Evolutionary conservation across 2,329 filamentous ascomycete genomes (phyloP).

Genomic region (Xylaria sp.): DNA sequence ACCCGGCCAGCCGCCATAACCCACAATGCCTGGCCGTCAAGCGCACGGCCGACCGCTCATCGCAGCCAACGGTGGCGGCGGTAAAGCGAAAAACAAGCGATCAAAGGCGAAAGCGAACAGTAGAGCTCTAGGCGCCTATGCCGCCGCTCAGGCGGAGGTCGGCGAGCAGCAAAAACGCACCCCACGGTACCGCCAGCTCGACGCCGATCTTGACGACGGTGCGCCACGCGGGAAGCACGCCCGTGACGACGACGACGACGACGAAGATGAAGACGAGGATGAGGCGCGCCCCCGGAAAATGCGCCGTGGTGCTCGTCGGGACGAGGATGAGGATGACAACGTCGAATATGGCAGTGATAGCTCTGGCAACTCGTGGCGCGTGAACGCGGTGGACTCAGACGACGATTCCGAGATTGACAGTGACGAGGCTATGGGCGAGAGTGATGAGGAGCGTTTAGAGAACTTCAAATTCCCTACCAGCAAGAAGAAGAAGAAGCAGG

Average conservation of each 20-base stretch:
- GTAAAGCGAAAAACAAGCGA: conserved; percentile 50
- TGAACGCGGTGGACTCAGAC: conserved; percentile 72
- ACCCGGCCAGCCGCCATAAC: conserved; percentile 7
- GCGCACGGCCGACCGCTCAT: conserved; percentile 65
- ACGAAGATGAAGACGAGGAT: conserved; percentile 70
- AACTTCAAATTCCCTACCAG: conserved; percentile 69
- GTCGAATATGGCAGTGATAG: conserved; percentile 83
- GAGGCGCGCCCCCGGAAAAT: conserved; percentile 60
- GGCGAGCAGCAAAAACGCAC: conserved; percentile 59
- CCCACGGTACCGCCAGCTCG: conserved; percentile 62
- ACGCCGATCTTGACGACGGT: conserved; percentile 51
- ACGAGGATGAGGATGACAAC: conserved; percentile 61
- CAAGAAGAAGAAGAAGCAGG: conserved; percentile 55
- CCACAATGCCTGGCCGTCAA: conserved; percentile 66
- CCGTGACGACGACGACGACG: conserved; percentile 58
- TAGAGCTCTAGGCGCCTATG: conserved; percentile 66
- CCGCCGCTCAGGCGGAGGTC: conserved; percentile 64
- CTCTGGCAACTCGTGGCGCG: conserved; percentile 84
- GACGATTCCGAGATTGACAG: conserved; percentile 73
- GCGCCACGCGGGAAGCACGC: conserved; percentile 53
- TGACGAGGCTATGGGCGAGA: conserved; percentile 86
- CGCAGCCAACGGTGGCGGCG: conserved; percentile 40
- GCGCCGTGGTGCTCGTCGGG: conserved; percentile 51
- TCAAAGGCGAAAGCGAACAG: conserved; percentile 61
- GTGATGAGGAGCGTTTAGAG: conserved; percentile 86